Conservation (phyloP, 108 stramenopile species). For the Tribonema minus region DNA sequence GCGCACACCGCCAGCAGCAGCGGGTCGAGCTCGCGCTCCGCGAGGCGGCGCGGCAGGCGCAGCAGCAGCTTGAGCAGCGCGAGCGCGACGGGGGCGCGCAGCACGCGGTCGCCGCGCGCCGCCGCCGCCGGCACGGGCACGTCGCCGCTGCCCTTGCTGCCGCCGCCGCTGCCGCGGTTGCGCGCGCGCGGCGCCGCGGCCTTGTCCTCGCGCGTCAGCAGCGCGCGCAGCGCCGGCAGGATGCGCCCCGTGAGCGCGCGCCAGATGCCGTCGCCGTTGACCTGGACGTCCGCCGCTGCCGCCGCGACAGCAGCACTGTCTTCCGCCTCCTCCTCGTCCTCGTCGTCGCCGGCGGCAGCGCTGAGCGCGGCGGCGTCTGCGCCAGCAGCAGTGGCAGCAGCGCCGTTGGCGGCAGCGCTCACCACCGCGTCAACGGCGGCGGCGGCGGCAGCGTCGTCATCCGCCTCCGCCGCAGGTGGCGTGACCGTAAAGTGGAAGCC, state of each 20-base stretch:
- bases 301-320: background rate
- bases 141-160: too few species aligned
- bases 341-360: background rate
- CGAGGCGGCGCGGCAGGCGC: constrained; percentile 68
- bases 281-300: background rate
- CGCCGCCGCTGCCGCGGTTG: too few species aligned
- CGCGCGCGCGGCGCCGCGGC: constrained; percentile 65
- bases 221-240: constrained; percentile 30
- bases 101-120: too few species aligned
- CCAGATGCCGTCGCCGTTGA: constrained; percentile 40
- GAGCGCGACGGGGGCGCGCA: constrained; percentile 76
- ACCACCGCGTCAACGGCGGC: too few species aligned
- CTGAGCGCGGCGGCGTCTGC: too few species aligned
- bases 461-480: background rate
- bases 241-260: constrained; percentile 27
- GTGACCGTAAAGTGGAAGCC: constrained; percentile 35
- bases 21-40: constrained; percentile 69
- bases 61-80: constrained; percentile 80
- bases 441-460: too few species aligned
- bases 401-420: too few species aligned
- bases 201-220: constrained; percentile 64
- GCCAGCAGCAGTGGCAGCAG: too few species aligned
- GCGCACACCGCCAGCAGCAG: constrained; percentile 76
- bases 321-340: background rate
- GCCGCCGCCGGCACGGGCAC: too few species aligned